Conservation (phyloP, 257 asterid species). For the Vinca minor region DNA sequence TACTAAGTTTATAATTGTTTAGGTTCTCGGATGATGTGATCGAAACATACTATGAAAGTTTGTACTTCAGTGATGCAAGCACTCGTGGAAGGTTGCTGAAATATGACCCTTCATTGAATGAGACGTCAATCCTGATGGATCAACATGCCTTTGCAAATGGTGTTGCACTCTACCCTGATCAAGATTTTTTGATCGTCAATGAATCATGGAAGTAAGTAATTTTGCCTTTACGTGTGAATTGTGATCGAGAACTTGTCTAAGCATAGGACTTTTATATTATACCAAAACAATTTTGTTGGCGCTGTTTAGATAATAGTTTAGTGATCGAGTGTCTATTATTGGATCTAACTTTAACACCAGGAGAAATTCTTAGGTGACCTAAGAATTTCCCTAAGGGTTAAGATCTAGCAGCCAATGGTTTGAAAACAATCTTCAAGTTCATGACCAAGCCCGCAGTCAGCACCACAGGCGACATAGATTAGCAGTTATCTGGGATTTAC, state of each 20-base stretch:
- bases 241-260: neutral
- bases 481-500: too few relatives aligned
- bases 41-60: conserved; percentile 49
- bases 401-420: neutral
- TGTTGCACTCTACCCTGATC: conserved; percentile 43
- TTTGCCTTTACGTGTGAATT: too few relatives aligned
- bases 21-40: conserved; percentile 64
- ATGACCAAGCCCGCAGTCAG: neutral
- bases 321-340: conserved; percentile 48
- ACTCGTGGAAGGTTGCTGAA: conserved; percentile 53
- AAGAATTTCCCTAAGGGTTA: too few relatives aligned
- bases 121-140: conserved; percentile 35
- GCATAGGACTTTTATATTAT: too few relatives aligned
- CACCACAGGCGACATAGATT: too few relatives aligned
- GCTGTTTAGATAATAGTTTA: conserved; percentile 21
- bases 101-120: conserved; percentile 32
- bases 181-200: conserved; percentile 54
- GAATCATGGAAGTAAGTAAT: conserved; percentile 58
- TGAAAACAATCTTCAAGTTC: neutral
- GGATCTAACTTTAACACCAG: conserved; percentile 24
- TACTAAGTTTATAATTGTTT: too few relatives aligned
- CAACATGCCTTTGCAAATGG: conserved; percentile 55
- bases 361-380: neutral
- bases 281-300: too few relatives aligned
- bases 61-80: conserved; percentile 57